These are phyloP conservation scores for Gossypium mustelinum DNA, from an alignment of 345 rosid genomes.

Conservation along the genomic window DNA sequence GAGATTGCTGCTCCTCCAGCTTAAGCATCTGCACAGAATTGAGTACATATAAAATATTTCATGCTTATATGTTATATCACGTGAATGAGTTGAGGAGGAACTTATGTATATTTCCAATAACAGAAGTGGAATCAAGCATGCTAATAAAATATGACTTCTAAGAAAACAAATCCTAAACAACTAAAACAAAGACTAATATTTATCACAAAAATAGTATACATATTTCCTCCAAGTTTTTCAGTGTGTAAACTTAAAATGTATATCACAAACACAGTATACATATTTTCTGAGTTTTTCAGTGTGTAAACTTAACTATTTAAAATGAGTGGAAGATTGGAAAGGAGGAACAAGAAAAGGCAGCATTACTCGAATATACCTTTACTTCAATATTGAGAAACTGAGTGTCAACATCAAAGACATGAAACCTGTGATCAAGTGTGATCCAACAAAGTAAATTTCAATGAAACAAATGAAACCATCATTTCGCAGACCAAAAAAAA, in stretches of 20 bases:
- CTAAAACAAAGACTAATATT: too few relatives aligned
- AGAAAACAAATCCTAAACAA: not conserved
- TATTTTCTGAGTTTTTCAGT: not conserved
- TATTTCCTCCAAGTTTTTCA: not conserved
- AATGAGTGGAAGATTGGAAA: not conserved
- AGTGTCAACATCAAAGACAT: slow-evolving; percentile 71
- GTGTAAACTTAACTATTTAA: not conserved
- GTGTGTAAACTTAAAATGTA: not conserved
- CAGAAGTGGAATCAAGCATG: not conserved
- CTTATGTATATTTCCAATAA: not conserved
- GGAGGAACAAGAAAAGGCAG: too few relatives aligned
- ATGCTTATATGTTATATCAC: too few relatives aligned
- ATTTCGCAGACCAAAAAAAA: too few relatives aligned
- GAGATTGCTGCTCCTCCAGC: slow-evolving; percentile 67
- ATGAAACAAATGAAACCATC: too few relatives aligned
- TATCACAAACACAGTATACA: not conserved
- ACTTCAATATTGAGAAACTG: slow-evolving; percentile 63
- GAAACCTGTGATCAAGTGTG: slow-evolving; percentile 46
- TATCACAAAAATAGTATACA: not conserved
- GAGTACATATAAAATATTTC: slow-evolving; percentile 11
- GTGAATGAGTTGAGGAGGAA: too few relatives aligned
- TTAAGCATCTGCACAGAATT: slow-evolving; percentile 50
- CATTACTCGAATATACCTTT: too few relatives aligned
- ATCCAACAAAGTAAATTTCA: slow-evolving; percentile 19
- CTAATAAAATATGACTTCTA: not conserved